Evolutionary conservation across 805 yeast species (phyloP).

Genomic region (Sugiyamaella mastotermitis): DNA sequence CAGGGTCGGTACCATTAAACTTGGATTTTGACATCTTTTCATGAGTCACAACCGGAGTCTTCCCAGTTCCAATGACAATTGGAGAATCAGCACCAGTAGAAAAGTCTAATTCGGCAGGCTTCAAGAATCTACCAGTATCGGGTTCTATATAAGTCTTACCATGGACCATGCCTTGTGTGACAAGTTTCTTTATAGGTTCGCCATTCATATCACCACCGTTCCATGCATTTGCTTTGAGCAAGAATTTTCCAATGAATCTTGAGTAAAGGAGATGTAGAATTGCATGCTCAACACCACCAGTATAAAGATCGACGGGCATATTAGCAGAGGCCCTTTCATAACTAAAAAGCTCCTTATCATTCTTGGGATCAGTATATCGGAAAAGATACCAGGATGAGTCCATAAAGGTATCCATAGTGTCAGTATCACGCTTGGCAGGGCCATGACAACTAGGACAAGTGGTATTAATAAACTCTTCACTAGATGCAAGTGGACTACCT

Average conservation of each 20-base stretch:
- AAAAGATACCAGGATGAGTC: constrained; percentile 97
- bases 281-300: constrained; percentile 97
- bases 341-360: constrained; percentile 48
- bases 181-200: constrained; percentile 75
- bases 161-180: constrained; percentile 98
- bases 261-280: constrained; percentile 84
- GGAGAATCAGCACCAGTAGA: constrained; percentile 35
- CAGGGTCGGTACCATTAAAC: constrained; percentile 90
- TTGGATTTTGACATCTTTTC: constrained; percentile 98
- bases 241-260: constrained; percentile 77
- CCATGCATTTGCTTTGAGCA: constrained; percentile 65
- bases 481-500: constrained; percentile 57
- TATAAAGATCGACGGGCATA: constrained; percentile 84
- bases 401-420: constrained; percentile 98
- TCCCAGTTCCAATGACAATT: constrained; percentile 43
- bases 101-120: constrained; percentile 64
- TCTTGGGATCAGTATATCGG: constrained; percentile 73
- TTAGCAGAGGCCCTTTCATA: constrained; percentile 41
- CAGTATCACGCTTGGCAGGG: constrained; percentile 82
- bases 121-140: constrained; percentile 62
- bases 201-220: constrained; percentile 49
- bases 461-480: constrained; percentile 63
- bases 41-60: constrained; percentile 48
- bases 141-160: constrained; percentile 81
- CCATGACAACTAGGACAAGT: constrained; percentile 72